phyloP scores from a whole-genome alignment of 371 early-diverging fungal genomes.

The Conidiobolus incongruus region DNA sequence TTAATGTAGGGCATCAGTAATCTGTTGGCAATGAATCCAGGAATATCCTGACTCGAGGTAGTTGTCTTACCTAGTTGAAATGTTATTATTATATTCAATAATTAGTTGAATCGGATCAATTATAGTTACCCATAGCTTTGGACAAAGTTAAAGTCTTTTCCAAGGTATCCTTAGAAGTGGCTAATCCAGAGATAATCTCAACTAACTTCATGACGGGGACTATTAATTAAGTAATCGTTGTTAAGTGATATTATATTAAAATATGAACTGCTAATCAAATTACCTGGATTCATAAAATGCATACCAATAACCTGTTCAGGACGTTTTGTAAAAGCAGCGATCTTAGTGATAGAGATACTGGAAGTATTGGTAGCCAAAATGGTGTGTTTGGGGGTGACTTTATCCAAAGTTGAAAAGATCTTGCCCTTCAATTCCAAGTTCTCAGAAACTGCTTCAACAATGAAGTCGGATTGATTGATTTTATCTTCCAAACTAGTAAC shows the following conservation, averaged over 20 bases:
- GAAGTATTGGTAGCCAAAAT: slow-evolving; percentile 92
- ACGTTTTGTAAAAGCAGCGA: slow-evolving; percentile 65
- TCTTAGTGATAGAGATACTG: slow-evolving; percentile 86
- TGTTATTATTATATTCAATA: not conserved
- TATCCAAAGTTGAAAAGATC: slow-evolving; percentile 57
- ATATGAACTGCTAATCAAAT: too few species aligned
- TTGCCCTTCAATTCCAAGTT: slow-evolving; percentile 65
- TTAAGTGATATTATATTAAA: too few species aligned
- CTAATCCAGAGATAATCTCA: slow-evolving; percentile 88
- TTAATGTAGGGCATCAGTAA: slow-evolving; percentile 97
- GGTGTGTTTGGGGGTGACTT: slow-evolving; percentile 36
- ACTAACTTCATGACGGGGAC: slow-evolving; percentile 97
- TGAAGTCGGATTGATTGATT: slow-evolving; percentile 52
- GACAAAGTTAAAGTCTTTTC: slow-evolving; percentile 52
- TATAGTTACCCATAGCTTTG: slow-evolving; percentile 48
- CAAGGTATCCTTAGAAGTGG: slow-evolving; percentile 47
- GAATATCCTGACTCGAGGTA: slow-evolving; percentile 70
- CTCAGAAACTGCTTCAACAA: slow-evolving; percentile 91
- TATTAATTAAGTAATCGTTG: too few species aligned
- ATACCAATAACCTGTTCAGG: slow-evolving; percentile 36
- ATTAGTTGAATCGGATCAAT: not conserved
- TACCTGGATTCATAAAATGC: too few species aligned
- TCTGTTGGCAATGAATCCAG: slow-evolving; percentile 94
- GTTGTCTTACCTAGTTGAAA: slow-evolving; percentile 45
- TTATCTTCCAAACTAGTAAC: slow-evolving; percentile 25